Conservation (phyloP, 345 rosid species). For the Pelargonium nanum region DNA sequence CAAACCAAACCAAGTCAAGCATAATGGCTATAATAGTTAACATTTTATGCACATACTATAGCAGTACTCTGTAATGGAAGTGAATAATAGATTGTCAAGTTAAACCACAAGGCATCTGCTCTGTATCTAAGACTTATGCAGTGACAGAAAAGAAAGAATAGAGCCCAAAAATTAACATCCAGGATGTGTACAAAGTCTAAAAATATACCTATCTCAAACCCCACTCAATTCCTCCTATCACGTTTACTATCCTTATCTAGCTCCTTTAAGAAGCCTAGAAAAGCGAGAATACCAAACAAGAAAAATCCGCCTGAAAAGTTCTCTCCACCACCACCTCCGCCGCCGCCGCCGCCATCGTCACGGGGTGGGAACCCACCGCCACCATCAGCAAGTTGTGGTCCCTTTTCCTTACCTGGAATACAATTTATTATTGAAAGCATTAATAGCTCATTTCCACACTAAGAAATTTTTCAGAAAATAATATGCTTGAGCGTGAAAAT, state of each 20-base stretch:
- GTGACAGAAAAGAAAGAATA: background rate
- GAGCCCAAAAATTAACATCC: background rate
- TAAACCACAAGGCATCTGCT: no score
- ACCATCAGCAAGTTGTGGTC: constrained; percentile 58
- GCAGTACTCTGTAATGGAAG: no score
- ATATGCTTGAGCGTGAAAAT: no score
- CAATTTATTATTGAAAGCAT: background rate
- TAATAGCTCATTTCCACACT: no score
- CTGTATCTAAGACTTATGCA: no score
- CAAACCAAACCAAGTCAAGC: no score
- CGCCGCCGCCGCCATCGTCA: constrained; percentile 63
- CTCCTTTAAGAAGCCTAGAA: constrained; percentile 60
- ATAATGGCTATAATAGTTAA: no score
- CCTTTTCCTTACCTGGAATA: constrained; percentile 40
- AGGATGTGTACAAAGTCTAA: background rate
- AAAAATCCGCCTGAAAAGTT: constrained; percentile 73
- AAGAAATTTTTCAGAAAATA: no score
- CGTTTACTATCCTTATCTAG: background rate
- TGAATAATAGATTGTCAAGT: no score
- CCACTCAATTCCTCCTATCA: background rate
- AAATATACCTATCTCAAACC: no score
- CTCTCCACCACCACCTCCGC: constrained; percentile 79
- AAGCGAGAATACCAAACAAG: constrained; percentile 68
- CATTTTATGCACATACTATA: no score
- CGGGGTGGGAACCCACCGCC: constrained; percentile 63